These are phyloP conservation scores for Trametes hirsuta DNA, from an alignment of 1,284 basidiomycete genomes.

Conservation along the genomic window DNA sequence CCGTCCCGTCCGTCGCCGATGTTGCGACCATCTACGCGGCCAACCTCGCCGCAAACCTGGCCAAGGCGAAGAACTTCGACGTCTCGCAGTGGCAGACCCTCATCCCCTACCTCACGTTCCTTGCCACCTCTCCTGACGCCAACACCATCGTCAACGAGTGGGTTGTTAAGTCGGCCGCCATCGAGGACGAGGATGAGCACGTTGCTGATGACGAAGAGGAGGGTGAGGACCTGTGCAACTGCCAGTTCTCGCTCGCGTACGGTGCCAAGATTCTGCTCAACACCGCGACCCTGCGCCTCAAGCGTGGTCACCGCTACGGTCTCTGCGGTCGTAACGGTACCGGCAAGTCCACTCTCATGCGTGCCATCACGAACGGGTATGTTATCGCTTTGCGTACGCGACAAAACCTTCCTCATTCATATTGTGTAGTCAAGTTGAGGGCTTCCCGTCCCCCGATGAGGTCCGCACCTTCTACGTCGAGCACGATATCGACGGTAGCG, in stretches of 20 bases:
- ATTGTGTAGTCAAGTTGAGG: conserved; percentile 82
- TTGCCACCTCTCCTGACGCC: conserved; percentile 68
- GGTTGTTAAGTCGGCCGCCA: conserved; percentile 87
- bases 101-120: conserved; percentile 76
- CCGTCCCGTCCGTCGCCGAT: conserved; percentile 58
- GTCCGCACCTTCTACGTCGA: conserved; percentile 99
- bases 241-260: conserved; percentile 96
- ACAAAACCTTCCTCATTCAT: conserved; percentile 3
- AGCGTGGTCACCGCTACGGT: conserved; percentile 98
- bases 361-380: conserved; percentile 85
- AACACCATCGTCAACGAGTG: conserved; percentile 79
- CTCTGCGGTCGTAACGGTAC: conserved; percentile 98
- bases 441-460: conserved; percentile 94
- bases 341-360: conserved; percentile 98
- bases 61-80: conserved; percentile 92
- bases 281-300: conserved; percentile 94
- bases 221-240: conserved; percentile 97
- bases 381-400: conserved; percentile 13
- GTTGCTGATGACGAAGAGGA: conserved; percentile 91
- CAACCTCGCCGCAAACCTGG: conserved; percentile 81
- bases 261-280: conserved; percentile 99
- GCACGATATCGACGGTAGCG: conserved; percentile 97
- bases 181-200: conserved; percentile 72
- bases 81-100: conserved; percentile 86
- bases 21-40: conserved; percentile 75